Evolutionary conservation across 306 rosid genomes (phyloP).

Genomic region (Coriaria nepalensis): DNA sequence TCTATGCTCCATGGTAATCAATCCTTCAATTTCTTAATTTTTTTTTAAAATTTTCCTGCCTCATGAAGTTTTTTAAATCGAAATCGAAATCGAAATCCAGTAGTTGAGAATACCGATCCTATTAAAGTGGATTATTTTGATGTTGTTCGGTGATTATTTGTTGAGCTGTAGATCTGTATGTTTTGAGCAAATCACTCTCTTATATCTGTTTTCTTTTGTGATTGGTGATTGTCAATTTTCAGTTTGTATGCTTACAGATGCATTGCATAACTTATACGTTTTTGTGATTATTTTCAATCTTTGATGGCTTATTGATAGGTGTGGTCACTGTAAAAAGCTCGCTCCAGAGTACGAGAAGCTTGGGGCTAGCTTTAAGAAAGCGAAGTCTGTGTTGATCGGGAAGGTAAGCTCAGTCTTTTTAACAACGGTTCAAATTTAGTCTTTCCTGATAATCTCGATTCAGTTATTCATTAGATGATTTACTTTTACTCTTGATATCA

Average conservation of each 20-base stretch:
- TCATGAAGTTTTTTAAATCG: no score
- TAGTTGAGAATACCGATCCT: no score
- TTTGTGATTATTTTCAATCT: neutral
- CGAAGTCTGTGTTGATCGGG: slow-evolving; percentile 54
- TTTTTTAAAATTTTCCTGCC: neutral
- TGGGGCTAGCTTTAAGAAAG: slow-evolving; percentile 54
- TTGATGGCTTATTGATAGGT: slow-evolving; percentile 29
- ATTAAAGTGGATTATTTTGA: neutral
- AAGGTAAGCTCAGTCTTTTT: slow-evolving; percentile 34
- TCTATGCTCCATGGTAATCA: slow-evolving; percentile 84
- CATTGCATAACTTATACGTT: neutral
- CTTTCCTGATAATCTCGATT: slow-evolving; percentile 2
- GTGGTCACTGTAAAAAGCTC: slow-evolving; percentile 90
- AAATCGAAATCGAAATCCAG: no score
- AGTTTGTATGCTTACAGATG: no score
- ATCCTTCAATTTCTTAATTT: neutral
- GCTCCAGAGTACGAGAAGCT: slow-evolving; percentile 83
- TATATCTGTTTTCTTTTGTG: no score
- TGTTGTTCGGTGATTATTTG: neutral
- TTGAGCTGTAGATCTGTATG: slow-evolving; percentile 3
- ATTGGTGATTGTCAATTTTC: no score
- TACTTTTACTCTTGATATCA: no score
- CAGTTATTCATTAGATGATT: neutral
- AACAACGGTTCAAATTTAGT: no score
- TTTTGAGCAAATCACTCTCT: no score